phyloP scores from a whole-genome alignment of 2,329 filamentous ascomycete genomes.

The Xylariaceae sp. region DNA sequence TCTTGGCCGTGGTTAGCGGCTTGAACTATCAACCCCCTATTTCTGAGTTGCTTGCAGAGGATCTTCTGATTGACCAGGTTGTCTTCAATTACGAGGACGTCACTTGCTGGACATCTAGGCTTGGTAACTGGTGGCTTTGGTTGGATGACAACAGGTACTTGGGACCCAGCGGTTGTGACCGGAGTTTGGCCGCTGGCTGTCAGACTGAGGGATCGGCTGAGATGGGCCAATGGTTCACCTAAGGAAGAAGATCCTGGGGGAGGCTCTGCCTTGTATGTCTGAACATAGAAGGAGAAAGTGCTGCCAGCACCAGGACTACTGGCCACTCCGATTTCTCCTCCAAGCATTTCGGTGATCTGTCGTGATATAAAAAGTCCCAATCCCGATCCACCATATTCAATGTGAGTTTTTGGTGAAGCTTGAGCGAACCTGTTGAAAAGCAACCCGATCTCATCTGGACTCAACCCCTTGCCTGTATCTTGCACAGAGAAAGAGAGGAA shows the following conservation, averaged over 20 bases:
- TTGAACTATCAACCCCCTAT: slow-evolving; percentile 45
- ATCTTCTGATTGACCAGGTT: slow-evolving; percentile 59
- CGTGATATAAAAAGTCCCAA: slow-evolving; percentile 76
- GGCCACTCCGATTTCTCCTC: slow-evolving; percentile 72
- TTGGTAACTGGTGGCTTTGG: no score
- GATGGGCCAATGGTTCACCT: slow-evolving; percentile 4
- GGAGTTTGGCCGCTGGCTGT: slow-evolving; percentile 11
- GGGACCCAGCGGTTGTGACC: no score
- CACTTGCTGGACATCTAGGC: not conserved
- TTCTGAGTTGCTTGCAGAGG: slow-evolving; percentile 45
- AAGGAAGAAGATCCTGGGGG: slow-evolving; percentile 7
- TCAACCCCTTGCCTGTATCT: slow-evolving; percentile 73
- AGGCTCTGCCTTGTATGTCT: slow-evolving; percentile 33
- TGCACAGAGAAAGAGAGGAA: slow-evolving; percentile 70
- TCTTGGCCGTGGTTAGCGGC: slow-evolving; percentile 33
- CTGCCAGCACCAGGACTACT: slow-evolving; percentile 67
- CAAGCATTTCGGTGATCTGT: slow-evolving; percentile 74
- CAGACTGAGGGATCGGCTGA: slow-evolving; percentile 9
- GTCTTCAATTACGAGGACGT: slow-evolving; percentile 54
- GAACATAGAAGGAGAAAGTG: slow-evolving; percentile 72
- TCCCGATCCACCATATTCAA: slow-evolving; percentile 75
- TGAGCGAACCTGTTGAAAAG: slow-evolving; percentile 79
- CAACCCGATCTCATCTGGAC: slow-evolving; percentile 64
- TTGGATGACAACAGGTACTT: no score
- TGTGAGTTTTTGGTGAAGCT: slow-evolving; percentile 69